Percentiles rank a stretch among this genome's conserved stretches.
Evolutionary conservation across 352 stramenopile species (phyloP).

Genomic region (Phytophthora hybrid): DNA sequence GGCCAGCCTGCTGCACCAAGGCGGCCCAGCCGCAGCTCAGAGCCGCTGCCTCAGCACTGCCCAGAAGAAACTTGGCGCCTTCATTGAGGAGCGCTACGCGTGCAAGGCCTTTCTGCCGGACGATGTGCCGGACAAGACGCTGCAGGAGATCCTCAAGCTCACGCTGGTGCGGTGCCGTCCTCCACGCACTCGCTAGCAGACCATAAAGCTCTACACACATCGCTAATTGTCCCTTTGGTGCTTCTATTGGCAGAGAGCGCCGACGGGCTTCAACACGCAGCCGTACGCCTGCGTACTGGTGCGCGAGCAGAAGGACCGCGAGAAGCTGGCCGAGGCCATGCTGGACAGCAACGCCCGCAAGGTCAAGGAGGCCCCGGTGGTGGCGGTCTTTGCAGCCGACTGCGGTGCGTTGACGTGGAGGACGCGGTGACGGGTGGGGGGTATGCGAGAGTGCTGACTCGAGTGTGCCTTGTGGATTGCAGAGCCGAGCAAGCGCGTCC

Average conservation of each 20-base stretch:
- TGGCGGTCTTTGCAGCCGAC: slow-evolving; percentile 85
- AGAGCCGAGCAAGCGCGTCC: slow-evolving; percentile 82
- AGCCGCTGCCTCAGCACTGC: slow-evolving; percentile 23
- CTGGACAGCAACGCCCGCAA: slow-evolving; percentile 77
- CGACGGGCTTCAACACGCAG: slow-evolving; percentile 85
- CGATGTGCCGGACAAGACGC: slow-evolving; percentile 59
- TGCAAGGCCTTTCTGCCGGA: slow-evolving; percentile 56
- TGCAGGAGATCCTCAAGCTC: slow-evolving; percentile 70
- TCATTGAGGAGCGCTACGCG: slow-evolving; percentile 46
- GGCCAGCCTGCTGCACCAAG: slow-evolving; percentile 4
- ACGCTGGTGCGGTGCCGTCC: slow-evolving; percentile 50
- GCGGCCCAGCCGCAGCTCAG: background rate
- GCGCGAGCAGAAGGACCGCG: slow-evolving; percentile 69
- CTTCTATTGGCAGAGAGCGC: slow-evolving; percentile 51
- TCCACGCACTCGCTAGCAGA: too few relatives aligned
- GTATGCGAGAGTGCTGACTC: background rate
- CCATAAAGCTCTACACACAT: background rate
- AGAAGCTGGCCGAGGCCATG: slow-evolving; percentile 80
- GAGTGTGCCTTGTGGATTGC: background rate
- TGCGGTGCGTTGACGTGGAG: slow-evolving; percentile 43
- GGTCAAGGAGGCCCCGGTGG: slow-evolving; percentile 79
- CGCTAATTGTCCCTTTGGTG: background rate
- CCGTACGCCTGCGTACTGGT: slow-evolving; percentile 84
- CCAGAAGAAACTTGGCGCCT: slow-evolving; percentile 21
- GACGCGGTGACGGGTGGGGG: background rate